Conservation (phyloP, 805 yeast genomes). For the Metahyphopichia silvanorum region DNA sequence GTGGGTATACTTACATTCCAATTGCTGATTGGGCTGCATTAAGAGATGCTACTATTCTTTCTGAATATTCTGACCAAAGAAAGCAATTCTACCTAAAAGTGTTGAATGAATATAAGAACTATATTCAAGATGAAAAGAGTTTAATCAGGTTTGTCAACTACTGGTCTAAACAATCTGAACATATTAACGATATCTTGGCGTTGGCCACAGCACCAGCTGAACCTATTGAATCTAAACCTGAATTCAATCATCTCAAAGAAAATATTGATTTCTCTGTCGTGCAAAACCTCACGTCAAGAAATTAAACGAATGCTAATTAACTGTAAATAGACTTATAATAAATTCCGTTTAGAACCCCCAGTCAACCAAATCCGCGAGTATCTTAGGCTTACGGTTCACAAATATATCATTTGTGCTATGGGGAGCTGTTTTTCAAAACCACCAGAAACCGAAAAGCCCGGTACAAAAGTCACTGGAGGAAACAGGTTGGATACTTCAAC, state of each 20-base stretch:
- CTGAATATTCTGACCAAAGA: conserved; percentile 42
- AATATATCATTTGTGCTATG: too few species aligned
- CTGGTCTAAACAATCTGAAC: conserved; percentile 28
- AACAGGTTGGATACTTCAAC: too few species aligned
- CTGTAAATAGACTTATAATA: too few species aligned
- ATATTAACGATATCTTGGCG: conserved; percentile 16
- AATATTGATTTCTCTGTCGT: conserved; percentile 32
- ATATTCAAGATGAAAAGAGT: conserved; percentile 35
- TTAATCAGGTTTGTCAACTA: conserved; percentile 24
- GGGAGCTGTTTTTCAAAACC: neutral
- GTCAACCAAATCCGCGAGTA: too few species aligned
- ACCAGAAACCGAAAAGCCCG: too few species aligned
- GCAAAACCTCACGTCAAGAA: too few species aligned
- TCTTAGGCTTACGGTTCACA: too few species aligned
- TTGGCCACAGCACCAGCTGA: conserved; percentile 19
- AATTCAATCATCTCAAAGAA: conserved; percentile 22
- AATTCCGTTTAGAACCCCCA: too few species aligned
- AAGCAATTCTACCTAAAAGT: conserved; percentile 52
- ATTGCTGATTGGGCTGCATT: conserved; percentile 84
- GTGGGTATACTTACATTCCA: conserved; percentile 62
- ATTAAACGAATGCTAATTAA: too few species aligned
- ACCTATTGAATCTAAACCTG: too few species aligned
- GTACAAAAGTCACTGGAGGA: too few species aligned
- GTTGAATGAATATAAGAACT: conserved; percentile 46
- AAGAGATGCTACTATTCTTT: conserved; percentile 67